Evolutionary conservation across 2,329 filamentous ascomycete species (phyloP).

Genomic region (Colletotrichum euphorbiae): DNA sequence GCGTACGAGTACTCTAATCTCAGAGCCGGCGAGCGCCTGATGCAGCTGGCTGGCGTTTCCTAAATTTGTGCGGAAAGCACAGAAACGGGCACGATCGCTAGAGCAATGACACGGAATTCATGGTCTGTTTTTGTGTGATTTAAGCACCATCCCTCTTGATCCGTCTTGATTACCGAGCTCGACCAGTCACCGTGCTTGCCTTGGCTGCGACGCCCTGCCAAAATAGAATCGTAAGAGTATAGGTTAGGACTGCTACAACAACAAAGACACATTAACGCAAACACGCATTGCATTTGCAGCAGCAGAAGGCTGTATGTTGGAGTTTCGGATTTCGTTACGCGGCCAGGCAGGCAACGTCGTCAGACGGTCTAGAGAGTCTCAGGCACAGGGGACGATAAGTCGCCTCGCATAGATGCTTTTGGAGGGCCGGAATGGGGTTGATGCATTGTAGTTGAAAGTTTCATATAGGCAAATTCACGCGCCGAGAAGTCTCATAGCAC

Average conservation of each 20-base stretch:
- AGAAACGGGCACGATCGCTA: not conserved
- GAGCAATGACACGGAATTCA: not conserved
- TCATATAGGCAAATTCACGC: constrained; percentile 11
- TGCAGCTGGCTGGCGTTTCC: constrained; percentile 58
- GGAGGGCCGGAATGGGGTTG: too few relatives aligned
- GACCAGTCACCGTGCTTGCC: not conserved
- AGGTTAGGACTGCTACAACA: constrained; percentile 20
- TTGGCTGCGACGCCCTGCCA: not conserved
- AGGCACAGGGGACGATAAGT: not conserved
- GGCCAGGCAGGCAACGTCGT: constrained; percentile 30
- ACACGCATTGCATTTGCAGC: constrained; percentile 39
- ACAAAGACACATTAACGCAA: constrained; percentile 21
- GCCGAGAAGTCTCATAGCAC: not conserved
- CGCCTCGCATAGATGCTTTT: constrained; percentile 6
- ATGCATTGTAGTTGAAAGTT: not conserved
- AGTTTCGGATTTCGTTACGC: constrained; percentile 38
- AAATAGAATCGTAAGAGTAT: not conserved
- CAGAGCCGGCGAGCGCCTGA: constrained; percentile 67
- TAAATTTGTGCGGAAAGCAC: constrained; percentile 15
- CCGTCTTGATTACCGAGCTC: not conserved
- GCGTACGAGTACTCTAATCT: constrained; percentile 74
- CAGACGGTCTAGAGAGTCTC: constrained; percentile 6
- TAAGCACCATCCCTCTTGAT: not conserved
- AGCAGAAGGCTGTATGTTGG: constrained; percentile 37
- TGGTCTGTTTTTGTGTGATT: not conserved